Base-by-base conservation (phyloP, 1,284 basidiomycete species). In the Porodaedalea pini region DNA sequence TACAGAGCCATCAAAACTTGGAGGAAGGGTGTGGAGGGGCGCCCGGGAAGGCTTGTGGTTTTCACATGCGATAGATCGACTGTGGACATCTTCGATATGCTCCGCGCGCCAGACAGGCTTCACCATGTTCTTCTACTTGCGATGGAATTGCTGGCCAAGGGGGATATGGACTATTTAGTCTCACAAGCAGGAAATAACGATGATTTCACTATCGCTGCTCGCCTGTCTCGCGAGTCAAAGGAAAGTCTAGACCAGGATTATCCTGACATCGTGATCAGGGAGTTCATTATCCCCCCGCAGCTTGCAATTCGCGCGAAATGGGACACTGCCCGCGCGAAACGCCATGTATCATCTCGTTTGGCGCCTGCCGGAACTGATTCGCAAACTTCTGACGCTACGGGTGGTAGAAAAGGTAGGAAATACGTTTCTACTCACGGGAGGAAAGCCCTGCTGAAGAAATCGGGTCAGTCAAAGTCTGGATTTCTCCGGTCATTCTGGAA, bases 111-210 rank as follows among this genome's bases (percentile, higher is more conserved):
- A 15, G 41, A 47, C 2, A 47, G 29, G 17, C n/a, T 39, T 4
- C 23, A 40, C 7, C 10, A 44, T 17, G 39, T 56, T 27, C 25
- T 60, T 10, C 31, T 51, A 21, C 39, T 47, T 50, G 55, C 55
- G 5, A 34, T 51, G 11, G 50, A 57, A n/a, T 17, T 53, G 21
- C 25, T 56, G 7, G 40, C 56, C 6, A 23, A 50, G 23, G 36
- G 31, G 8, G 45, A 48, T 15, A 53, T 52, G 7, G 58, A 52
- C 29, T 25, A 52, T 11, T 17, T 23, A 15, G 47, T 59, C 2
- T 36, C 29, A 15, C 36, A 21, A 11, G 25, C 19, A 47, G 34
- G 17, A 2, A 34, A 40, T 6, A 32, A 54, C 17, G 52, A 54
- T 13, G 40, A 37, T 4, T 34, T 31, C n/a, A 47, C 25, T 34